Evolutionary conservation across 1,139 yeast genomes (phyloP), one percentile per base, ranked within the genome.

Genomic region (Zygoascus sp.): DNA sequence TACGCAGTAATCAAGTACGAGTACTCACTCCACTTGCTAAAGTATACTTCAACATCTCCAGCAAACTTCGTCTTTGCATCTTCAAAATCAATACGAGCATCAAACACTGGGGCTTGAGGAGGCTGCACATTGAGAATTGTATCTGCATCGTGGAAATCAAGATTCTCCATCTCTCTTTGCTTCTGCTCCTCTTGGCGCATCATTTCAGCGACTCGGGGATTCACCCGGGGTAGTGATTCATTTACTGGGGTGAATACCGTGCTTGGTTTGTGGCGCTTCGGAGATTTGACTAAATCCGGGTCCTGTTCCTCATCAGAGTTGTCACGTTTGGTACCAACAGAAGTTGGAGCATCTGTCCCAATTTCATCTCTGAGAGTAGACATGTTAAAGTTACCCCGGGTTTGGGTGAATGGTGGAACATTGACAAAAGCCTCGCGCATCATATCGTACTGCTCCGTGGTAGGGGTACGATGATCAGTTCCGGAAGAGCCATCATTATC

Each of bases 381-480:
- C 71, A 70, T 62, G 40, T 63, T 58, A 52, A 72, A 68, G 42
- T 68, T 60, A 15, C 75, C 75, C 38, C 56, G 49, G 1, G 69
- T 68, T 50, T 69, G 66, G 1, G 73, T 68, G 49, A 72, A 69
- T 3, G 75, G 76, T 2, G 74, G 66, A 1, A 66, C 63, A 9
- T 58, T 58, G 2, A 49, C 45, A 13, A 66, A 53, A 5, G 52
- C 55, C 6, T 51, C 46, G 15, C 45, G 23, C 36, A 45, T 20
- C 13, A n/a, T 16, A 20, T 25, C 28, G 19, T 40, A 42, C 19
- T 27, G 37, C 5, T 11, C 11, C 8, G 27, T 28, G 7, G 42
- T 27, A 6, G 32, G 20, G 22, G 22, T 39, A 15, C 19, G 21
- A 9, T 16, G 35, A 13, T 21, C 35, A 7, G 5, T n/a, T n/a